Conservation (phyloP, 495 filamentous ascomycete species). For the Talaromyces thailandensis region DNA sequence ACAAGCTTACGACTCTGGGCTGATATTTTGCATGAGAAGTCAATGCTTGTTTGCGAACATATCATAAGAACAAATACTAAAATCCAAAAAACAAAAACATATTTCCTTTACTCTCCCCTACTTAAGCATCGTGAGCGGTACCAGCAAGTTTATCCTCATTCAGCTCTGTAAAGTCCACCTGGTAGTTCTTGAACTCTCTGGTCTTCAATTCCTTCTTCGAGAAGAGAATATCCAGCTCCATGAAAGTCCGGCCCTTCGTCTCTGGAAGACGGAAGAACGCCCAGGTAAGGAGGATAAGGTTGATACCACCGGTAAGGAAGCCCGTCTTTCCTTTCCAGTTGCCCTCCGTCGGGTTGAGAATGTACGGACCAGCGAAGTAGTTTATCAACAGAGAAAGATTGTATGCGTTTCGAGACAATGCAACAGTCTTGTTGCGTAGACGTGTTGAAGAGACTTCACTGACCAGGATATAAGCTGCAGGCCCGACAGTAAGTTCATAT, state of each 20-base stretch:
- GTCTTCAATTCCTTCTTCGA: slow-evolving; percentile 34
- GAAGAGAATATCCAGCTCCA: slow-evolving; percentile 52
- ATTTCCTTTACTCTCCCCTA: not conserved
- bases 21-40: too few species aligned
- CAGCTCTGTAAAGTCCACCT: not conserved
- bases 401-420: slow-evolving; percentile 50
- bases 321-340: slow-evolving; percentile 32
- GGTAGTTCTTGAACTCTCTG: slow-evolving; percentile 16
- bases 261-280: slow-evolving; percentile 34
- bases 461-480: slow-evolving; percentile 57
- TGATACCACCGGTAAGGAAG: slow-evolving; percentile 26
- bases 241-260: slow-evolving; percentile 38
- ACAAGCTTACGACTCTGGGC: too few species aligned
- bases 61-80: not conserved
- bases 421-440: slow-evolving; percentile 55
- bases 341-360: slow-evolving; percentile 29
- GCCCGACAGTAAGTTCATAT: slow-evolving; percentile 57
- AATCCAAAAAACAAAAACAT: not conserved
- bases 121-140: not conserved
- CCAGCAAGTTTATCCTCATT: not conserved
- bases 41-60: too few species aligned
- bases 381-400: slow-evolving; percentile 29
- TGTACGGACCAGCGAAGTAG: slow-evolving; percentile 22
- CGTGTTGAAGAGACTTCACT: slow-evolving; percentile 55
- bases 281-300: slow-evolving; percentile 20